phyloP scores from a whole-genome alignment of 768 basidiomycete species.

The Glaciozyma martinii region DNA sequence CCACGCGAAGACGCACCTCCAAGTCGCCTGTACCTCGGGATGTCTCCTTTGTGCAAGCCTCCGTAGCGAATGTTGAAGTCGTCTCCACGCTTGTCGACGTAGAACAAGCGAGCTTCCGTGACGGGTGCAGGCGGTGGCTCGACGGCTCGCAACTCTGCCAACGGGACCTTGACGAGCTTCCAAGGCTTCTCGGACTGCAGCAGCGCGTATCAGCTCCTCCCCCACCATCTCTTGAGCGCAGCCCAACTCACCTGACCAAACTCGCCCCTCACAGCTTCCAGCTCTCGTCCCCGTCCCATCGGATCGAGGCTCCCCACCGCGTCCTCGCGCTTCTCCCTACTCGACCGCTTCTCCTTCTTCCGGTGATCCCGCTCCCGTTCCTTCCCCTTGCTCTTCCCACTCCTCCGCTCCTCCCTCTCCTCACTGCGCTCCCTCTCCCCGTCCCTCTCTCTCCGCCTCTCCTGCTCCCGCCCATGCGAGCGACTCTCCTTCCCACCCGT shows the following conservation, averaged over 20 bases:
- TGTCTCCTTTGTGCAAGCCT: slow-evolving; percentile 25
- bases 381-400: too few relatives aligned
- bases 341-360: too few relatives aligned
- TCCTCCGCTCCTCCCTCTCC: too few relatives aligned
- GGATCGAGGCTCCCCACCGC: too few relatives aligned
- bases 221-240: neutral
- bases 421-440: neutral
- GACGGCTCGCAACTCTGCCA: too few relatives aligned
- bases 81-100: slow-evolving; percentile 24
- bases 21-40: slow-evolving; percentile 12
- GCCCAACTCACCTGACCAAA: too few relatives aligned
- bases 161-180: slow-evolving; percentile 1
- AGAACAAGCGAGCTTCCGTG: slow-evolving; percentile 11
- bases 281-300: too few relatives aligned
- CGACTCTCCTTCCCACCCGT: too few relatives aligned
- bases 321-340: too few relatives aligned
- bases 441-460: neutral
- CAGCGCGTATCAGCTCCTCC: neutral
- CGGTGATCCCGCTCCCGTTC: too few relatives aligned
- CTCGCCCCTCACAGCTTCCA: too few relatives aligned
- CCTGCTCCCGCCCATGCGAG: neutral
- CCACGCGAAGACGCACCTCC: slow-evolving; percentile 1
- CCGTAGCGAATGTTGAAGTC: slow-evolving; percentile 24
- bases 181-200: slow-evolving; percentile 4
- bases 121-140: neutral